phyloP scores from a whole-genome alignment of 257 asterid species.

The Vinca minor region DNA sequence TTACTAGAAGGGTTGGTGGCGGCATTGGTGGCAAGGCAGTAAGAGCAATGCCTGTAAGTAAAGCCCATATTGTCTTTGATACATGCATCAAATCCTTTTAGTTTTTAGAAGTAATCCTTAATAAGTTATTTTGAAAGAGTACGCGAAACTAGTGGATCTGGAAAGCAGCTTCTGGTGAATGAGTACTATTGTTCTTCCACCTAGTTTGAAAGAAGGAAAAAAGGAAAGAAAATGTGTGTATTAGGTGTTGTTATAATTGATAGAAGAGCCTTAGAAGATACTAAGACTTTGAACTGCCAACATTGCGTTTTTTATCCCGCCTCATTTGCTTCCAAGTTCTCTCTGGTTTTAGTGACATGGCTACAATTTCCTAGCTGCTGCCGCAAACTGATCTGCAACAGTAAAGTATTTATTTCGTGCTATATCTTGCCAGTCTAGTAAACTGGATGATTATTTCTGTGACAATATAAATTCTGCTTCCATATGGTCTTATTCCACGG shows the following conservation, averaged over 20 bases:
- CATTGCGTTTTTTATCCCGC: not conserved
- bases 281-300: not conserved
- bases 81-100: not conserved
- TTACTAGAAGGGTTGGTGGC: constrained; percentile 71
- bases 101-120: not conserved
- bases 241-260: not conserved
- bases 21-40: constrained; percentile 68
- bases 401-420: not conserved
- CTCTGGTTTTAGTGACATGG: not conserved
- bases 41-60: constrained; percentile 49
- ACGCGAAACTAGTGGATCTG: not conserved
- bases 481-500: too few species aligned
- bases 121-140: not conserved
- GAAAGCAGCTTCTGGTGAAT: not conserved
- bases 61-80: not conserved
- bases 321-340: too few species aligned
- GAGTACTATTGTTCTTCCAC: not conserved
- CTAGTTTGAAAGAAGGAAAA: not conserved
- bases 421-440: not conserved
- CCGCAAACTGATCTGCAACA: not conserved
- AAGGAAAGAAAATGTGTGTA: not conserved
- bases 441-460: not conserved
- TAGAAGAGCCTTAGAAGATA: not conserved
- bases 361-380: not conserved
- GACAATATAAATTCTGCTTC: not conserved